Percentiles rank a stretch among this genome's conserved stretches.
Conservation (phyloP, 2,329 filamentous ascomycete species). For the Botrytis paeoniae region DNA sequence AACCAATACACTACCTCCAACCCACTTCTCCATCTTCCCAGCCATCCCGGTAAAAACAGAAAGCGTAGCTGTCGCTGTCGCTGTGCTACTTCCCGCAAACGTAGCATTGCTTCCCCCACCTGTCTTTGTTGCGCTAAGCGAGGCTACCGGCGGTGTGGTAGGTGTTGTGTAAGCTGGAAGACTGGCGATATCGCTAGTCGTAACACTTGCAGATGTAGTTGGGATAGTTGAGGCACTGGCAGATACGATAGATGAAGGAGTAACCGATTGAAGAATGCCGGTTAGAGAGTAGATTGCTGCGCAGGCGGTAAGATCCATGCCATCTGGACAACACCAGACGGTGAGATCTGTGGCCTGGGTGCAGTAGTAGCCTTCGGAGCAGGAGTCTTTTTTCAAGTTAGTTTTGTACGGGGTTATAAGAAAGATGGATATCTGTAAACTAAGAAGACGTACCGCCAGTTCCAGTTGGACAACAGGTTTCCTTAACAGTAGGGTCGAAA, state of each 20-base stretch:
- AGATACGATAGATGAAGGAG: background rate
- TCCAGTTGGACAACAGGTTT: conserved; percentile 15
- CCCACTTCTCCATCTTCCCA: background rate
- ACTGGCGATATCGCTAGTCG: background rate
- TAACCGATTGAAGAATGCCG: conserved; percentile 42
- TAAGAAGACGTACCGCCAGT: conserved; percentile 15
- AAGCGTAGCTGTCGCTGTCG: background rate
- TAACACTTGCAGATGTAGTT: background rate
- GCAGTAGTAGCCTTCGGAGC: conserved; percentile 52
- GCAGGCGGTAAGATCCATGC: conserved; percentile 52
- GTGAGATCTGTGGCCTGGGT: conserved; percentile 49
- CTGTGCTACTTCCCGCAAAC: background rate
- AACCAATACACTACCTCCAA: background rate
- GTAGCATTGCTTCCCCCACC: conserved; percentile 1
- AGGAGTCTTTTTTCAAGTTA: conserved; percentile 16
- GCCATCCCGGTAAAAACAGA: conserved; percentile 6
- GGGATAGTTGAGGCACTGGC: background rate
- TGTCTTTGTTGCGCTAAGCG: conserved; percentile 3
- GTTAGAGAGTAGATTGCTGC: conserved; percentile 49
- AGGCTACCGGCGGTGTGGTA: background rate
- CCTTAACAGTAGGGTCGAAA: conserved; percentile 7
- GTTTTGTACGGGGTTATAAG: background rate
- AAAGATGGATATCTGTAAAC: background rate
- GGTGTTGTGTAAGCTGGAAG: background rate
- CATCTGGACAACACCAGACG: conserved; percentile 58